Base-by-base conservation (phyloP, 2,329 filamentous ascomycete genomes). In the Xylariaceae sp. region DNA sequence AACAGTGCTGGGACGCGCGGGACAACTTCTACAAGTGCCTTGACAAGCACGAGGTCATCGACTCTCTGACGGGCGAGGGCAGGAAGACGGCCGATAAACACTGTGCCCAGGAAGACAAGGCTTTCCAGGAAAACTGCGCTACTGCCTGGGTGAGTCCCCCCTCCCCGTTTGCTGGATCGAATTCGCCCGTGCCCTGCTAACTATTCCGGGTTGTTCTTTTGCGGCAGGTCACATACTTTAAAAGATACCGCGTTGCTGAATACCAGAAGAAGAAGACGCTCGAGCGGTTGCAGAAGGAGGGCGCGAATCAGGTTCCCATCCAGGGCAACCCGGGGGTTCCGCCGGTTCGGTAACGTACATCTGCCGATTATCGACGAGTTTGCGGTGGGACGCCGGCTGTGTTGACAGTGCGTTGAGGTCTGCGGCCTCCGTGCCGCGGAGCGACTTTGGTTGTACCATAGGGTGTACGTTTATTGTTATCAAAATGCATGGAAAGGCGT, bases 231-330 rank as follows among this genome's bases (percentile, higher is more conserved):
- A 90, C 91, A 73, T 97, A 99, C 73, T 99, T 99, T 75, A 96
- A 97, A 78, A 92, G 96, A 73, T 88, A 91, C 74, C 81, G 94
- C 65, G 89, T 97, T 34, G 92, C 95, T 74, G 94, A 99, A 64
- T 81, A 88, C 67, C 88, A 95, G 65, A 90, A 92, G 72, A 86
- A 88, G 67, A 78, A 85, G 72, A 87, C 89, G 21, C 76, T 96
- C 60, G 86, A 87, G 64, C 83, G 84, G 68, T 81, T 96, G 64
- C 80, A 87, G 68, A 80, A 78, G 44, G 86, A 92, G 70, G 87
- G 88, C 59, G 89, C 87, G 12, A 76, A 80, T 59, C 78, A 80
- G 71, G 78, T 89, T 13, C 36, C 16, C 12, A 53, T 58, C 19
- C 47, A 58, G 18, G 29, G 50, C 21, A 34, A 43, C 3, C 32